Conservation (phyloP, 768 basidiomycete genomes). For the Wakefieldia striispora region DNA sequence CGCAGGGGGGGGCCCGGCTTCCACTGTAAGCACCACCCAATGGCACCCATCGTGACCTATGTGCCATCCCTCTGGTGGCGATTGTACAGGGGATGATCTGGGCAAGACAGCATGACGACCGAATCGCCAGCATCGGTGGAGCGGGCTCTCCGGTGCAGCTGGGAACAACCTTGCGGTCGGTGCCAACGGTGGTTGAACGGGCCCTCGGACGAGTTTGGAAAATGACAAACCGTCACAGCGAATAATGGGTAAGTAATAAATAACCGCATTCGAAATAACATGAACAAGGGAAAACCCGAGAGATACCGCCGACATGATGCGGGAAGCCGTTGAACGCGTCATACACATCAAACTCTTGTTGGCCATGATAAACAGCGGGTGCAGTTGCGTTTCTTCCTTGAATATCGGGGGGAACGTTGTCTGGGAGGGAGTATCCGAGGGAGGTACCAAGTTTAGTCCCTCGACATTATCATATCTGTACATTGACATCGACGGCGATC, state of each 20-base stretch:
- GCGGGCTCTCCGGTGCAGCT: constrained; percentile 17
- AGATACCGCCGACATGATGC: constrained; percentile 1
- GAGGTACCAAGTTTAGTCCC: background rate
- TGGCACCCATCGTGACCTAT: too few species aligned
- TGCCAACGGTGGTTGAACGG: constrained; percentile 17
- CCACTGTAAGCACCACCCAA: too few species aligned
- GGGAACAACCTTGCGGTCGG: constrained; percentile 6
- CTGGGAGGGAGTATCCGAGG: background rate
- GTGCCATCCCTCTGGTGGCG: too few species aligned
- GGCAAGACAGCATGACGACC: background rate
- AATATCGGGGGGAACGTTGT: constrained; percentile 7
- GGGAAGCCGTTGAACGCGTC: too few species aligned
- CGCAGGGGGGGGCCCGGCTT: background rate
- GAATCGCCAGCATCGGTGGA: constrained; percentile 20
- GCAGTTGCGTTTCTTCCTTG: constrained; percentile 8
- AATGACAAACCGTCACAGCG: background rate
- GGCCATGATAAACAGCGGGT: background rate
- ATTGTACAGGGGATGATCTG: too few species aligned
- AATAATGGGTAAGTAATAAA: too few species aligned
- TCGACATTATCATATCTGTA: background rate
- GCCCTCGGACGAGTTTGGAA: constrained; percentile 15
- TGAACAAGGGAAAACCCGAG: background rate
- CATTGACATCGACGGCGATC: constrained; percentile 21
- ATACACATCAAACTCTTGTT: too few species aligned
- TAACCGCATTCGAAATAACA: too few species aligned